These are phyloP conservation scores for Ormosia semicastrata DNA, from an alignment of 306 rosid genomes.

Conservation along the genomic window DNA sequence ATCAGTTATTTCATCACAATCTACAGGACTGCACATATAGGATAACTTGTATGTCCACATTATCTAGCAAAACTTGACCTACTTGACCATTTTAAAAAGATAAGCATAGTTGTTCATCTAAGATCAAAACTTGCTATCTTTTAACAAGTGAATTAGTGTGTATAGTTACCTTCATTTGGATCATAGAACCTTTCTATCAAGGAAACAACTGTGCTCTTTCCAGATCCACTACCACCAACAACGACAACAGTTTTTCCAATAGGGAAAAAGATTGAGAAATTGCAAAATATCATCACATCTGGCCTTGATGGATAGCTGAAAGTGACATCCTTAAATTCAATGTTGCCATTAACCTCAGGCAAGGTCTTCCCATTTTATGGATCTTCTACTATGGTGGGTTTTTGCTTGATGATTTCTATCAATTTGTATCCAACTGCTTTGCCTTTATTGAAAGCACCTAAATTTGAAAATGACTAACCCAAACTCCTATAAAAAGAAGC, in stretches of 20 bases:
- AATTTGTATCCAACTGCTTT: conserved; percentile 91
- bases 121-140: not conserved
- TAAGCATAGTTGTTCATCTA: not conserved
- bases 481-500: conserved; percentile 71
- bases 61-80: conserved; percentile 87
- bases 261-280: conserved; percentile 85
- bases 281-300: conserved; percentile 75
- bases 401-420: conserved; percentile 92
- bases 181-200: conserved; percentile 95
- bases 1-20: too few species aligned
- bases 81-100: conserved; percentile 29
- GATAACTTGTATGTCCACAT: conserved; percentile 89
- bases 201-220: conserved; percentile 97
- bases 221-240: conserved; percentile 98
- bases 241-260: conserved; percentile 95
- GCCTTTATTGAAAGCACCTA: conserved; percentile 98
- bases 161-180: conserved; percentile 82
- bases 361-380: conserved; percentile 67
- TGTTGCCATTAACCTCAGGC: conserved; percentile 71
- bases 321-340: conserved; percentile 82
- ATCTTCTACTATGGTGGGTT: conserved; percentile 81
- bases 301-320: conserved; percentile 98
- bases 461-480: conserved; percentile 96
- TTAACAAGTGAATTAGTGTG: not conserved
- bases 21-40: too few species aligned